Percentiles rank a stretch among this genome's conserved stretches.
phyloP scores from a whole-genome alignment of 2,329 filamentous ascomycete genomes.

The Talaromyces pinophilus region DNA sequence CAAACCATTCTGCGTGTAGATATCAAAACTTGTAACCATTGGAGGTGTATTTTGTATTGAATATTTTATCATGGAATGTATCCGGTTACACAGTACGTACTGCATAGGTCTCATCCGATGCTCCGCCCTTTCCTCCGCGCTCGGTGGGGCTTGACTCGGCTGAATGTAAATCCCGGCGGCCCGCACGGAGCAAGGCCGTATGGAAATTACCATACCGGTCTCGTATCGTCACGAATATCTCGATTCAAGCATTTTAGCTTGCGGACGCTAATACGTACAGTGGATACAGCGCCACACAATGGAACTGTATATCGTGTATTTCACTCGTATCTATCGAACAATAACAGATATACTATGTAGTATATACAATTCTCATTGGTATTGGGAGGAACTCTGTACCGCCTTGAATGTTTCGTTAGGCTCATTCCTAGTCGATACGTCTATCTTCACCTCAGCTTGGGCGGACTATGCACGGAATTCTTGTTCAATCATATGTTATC shows the following conservation, averaged over 20 bases:
- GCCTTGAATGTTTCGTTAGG: neutral
- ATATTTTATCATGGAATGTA: neutral
- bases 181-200: neutral
- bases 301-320: neutral
- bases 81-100: no score
- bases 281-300: neutral
- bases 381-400: neutral
- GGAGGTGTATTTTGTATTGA: neutral
- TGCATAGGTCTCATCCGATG: neutral
- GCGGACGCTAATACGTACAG: constrained; percentile 3
- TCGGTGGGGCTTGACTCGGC: neutral
- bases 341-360: neutral
- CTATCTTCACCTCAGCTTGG: neutral
- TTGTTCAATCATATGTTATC: neutral
- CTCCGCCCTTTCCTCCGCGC: constrained; percentile 10
- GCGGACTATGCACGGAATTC: neutral
- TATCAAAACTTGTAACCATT: neutral
- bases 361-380: neutral
- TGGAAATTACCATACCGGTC: neutral
- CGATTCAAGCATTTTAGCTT: neutral
- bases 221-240: neutral
- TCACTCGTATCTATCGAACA: neutral
- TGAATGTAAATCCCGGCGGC: neutral
- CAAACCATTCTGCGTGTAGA: neutral
- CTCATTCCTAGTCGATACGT: neutral